Base-by-base conservation (phyloP, 352 stramenopile genomes). In the Globisporangium rhizosaccharum region DNA sequence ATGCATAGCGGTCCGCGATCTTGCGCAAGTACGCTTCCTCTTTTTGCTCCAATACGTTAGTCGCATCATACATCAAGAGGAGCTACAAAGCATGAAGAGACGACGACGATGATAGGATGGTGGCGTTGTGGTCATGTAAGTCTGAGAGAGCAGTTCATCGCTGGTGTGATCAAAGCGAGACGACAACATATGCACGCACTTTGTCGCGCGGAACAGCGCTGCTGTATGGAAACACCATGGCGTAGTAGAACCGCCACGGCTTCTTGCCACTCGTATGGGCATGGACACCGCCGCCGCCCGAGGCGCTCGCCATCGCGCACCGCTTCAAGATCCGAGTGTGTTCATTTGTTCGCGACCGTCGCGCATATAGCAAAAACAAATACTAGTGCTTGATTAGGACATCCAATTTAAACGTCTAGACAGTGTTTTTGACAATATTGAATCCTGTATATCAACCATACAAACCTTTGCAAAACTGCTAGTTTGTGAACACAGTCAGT, bases 181-280 rank as follows among this genome's bases (percentile, higher is more conserved):
- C 23, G 23, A 23, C 23, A 23, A 23, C 23, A 23, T 1, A n/a
- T 3, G 47, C 25, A 65, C 51, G 17, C 57, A 71, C 81, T 66
- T 88, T 84, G 15, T 88, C 76, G 6, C 56, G 56, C 26, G 67
- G 42, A 17, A 80, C 60, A 20, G 53, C 25, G 47, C 68, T 71
- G 59, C 60, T 68, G 25, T 68, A 66, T 20, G 78, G 76, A 39
- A 89, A 82, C 2, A 60, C 63, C 65, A 89, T 70, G 25, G 79
- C 73, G 62, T 76, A 91, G 70, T 82, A 88, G 67, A 71, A 88
- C 48, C 79, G 76, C 79, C 81, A 91, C 12, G 81, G 79, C 70
- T 88, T 87, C 55, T 76, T 74, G 33, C 57, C 44, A 12, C 30
- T 47, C 20, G 37, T 18, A 17, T 55, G 20, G 0, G 65, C 51